Evolutionary conservation across 2,329 filamentous ascomycete species (phyloP).

Genomic region (Penicillium digitatum): DNA sequence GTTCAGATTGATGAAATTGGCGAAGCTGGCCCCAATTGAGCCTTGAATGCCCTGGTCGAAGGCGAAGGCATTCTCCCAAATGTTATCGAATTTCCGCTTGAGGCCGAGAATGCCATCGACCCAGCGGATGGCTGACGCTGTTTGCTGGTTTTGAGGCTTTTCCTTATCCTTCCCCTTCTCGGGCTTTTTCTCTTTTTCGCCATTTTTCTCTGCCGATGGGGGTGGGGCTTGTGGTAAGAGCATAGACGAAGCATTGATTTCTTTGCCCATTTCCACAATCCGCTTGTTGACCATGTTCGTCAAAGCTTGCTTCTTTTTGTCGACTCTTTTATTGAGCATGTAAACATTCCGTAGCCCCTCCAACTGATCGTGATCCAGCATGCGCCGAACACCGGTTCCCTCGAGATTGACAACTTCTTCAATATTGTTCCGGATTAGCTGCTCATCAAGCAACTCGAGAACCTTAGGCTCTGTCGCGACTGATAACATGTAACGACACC

Average conservation of each 20-base stretch:
- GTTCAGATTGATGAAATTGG: slow-evolving; percentile 92
- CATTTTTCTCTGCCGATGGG: slow-evolving; percentile 48
- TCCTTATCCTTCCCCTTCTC: slow-evolving; percentile 47
- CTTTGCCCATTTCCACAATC: slow-evolving; percentile 72
- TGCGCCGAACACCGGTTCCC: slow-evolving; percentile 74
- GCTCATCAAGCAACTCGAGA: slow-evolving; percentile 69
- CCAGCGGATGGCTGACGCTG: slow-evolving; percentile 85
- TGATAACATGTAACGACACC: slow-evolving; percentile 79
- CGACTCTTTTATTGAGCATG: slow-evolving; percentile 71
- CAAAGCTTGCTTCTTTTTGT: slow-evolving; percentile 66
- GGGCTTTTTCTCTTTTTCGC: slow-evolving; percentile 50
- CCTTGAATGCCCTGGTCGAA: slow-evolving; percentile 74
- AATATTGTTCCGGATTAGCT: slow-evolving; percentile 74
- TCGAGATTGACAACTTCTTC: slow-evolving; percentile 80
- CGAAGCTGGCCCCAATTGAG: slow-evolving; percentile 78
- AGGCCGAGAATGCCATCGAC: slow-evolving; percentile 82
- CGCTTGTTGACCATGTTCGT: slow-evolving; percentile 68
- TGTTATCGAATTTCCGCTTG: slow-evolving; percentile 82
- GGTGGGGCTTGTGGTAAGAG: slow-evolving; percentile 41
- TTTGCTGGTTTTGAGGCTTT: slow-evolving; percentile 69
- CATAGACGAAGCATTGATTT: slow-evolving; percentile 67
- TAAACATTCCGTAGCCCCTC: slow-evolving; percentile 80
- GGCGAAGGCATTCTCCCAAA: slow-evolving; percentile 70
- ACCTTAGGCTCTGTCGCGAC: slow-evolving; percentile 69
- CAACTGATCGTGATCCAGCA: slow-evolving; percentile 85